Conservation (phyloP, 83 land plant species). For the Diphasiastrum complanatum region DNA sequence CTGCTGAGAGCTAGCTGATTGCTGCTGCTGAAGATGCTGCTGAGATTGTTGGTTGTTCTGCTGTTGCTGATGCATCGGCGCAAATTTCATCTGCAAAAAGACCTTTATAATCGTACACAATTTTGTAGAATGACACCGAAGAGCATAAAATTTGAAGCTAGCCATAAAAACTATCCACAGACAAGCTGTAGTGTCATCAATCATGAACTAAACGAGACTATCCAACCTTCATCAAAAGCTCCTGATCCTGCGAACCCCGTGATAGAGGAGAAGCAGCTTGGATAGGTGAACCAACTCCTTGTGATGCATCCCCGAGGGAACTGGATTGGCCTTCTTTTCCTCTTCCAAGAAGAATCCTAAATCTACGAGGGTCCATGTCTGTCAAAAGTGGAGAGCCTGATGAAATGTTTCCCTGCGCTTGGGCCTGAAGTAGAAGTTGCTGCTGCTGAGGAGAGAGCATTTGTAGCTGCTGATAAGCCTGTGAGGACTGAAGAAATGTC, state of each 20-base stretch:
- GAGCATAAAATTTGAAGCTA: too few relatives aligned
- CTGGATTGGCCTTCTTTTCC: constrained; percentile 66
- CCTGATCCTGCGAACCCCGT: constrained; percentile 45
- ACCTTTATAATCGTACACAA: neutral
- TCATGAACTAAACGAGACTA: constrained; percentile 34
- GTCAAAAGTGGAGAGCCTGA: constrained; percentile 42
- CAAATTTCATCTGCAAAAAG: too few relatives aligned
- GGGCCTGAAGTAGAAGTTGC: constrained; percentile 57
- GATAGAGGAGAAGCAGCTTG: constrained; percentile 70
- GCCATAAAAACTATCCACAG: too few relatives aligned
- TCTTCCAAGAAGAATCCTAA: constrained; percentile 51
- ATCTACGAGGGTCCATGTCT: constrained; percentile 60
- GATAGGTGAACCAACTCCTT: constrained; percentile 65
- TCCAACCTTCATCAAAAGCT: constrained; percentile 12
- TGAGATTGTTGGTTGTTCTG: constrained; percentile 31
- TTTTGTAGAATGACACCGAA: too few relatives aligned
- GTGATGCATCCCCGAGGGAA: constrained; percentile 54
- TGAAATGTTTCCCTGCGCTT: constrained; percentile 60
- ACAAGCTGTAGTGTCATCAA: too few relatives aligned
- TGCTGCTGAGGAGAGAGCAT: constrained; percentile 69
- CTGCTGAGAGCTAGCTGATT: constrained; percentile 48
- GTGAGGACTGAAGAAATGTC: constrained; percentile 48
- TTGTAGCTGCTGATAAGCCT: constrained; percentile 51
- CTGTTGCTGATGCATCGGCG: too few relatives aligned
- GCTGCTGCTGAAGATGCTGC: constrained; percentile 51